Evolutionary conservation across 2,329 filamentous ascomycete genomes (phyloP).

Genomic region (Dothideomycetes sp.): DNA sequence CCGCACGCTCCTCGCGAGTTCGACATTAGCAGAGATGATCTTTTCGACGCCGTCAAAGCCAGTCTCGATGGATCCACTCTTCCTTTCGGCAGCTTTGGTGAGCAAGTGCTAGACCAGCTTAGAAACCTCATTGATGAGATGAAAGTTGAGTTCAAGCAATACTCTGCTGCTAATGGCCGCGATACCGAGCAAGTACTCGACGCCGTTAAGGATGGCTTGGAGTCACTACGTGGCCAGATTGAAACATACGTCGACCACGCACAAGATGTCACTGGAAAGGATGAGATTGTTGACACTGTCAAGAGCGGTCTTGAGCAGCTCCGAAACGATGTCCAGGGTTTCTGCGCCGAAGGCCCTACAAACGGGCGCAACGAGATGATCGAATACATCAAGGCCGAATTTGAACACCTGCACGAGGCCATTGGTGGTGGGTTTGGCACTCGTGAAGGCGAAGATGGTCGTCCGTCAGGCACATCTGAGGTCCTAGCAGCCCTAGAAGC

Average conservation of each 20-base stretch:
- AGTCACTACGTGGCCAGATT: slow-evolving; percentile 69
- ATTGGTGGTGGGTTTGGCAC: slow-evolving; percentile 30
- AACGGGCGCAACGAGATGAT: slow-evolving; percentile 39
- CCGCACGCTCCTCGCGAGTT: slow-evolving; percentile 33
- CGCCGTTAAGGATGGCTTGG: slow-evolving; percentile 77
- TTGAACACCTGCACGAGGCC: slow-evolving; percentile 52
- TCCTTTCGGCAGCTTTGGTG: slow-evolving; percentile 45
- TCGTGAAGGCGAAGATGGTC: slow-evolving; percentile 9
- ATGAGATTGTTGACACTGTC: slow-evolving; percentile 67
- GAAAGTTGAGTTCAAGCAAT: slow-evolving; percentile 63
- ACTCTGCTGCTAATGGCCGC: slow-evolving; percentile 65
- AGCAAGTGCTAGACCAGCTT: slow-evolving; percentile 51
- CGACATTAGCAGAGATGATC: slow-evolving; percentile 41
- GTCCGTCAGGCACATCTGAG: slow-evolving; percentile 27
- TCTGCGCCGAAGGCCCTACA: slow-evolving; percentile 34
- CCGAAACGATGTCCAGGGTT: slow-evolving; percentile 51
- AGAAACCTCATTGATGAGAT: slow-evolving; percentile 52
- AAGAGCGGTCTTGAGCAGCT: slow-evolving; percentile 55
- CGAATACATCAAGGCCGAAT: slow-evolving; percentile 45
- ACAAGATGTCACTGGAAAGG: slow-evolving; percentile 59
- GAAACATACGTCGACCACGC: slow-evolving; percentile 71
- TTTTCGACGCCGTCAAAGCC: slow-evolving; percentile 50
- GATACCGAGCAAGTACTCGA: slow-evolving; percentile 85
- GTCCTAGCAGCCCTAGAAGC: slow-evolving; percentile 31
- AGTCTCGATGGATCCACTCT: slow-evolving; percentile 46